Percentiles rank a stretch among this genome's conserved stretches.
Conservation (phyloP, 2,329 filamentous ascomycete species). For the Neoscytalidium dimidiatum region DNA sequence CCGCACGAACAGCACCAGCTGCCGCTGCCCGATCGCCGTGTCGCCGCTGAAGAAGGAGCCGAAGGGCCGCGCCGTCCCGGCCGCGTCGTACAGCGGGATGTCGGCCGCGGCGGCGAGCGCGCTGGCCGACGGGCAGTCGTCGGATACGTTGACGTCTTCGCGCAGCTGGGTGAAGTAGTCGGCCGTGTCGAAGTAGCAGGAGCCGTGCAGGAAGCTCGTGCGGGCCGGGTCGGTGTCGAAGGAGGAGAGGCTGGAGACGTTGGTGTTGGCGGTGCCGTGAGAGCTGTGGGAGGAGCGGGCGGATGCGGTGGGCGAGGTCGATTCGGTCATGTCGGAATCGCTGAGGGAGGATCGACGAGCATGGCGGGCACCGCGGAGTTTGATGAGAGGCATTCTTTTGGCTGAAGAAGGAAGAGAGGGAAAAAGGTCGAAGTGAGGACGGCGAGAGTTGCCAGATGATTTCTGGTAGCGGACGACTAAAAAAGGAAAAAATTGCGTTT, state of each 20-base stretch:
- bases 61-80: conserved; percentile 63
- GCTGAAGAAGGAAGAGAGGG: too few species aligned
- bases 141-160: conserved; percentile 27
- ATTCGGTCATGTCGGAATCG: background rate
- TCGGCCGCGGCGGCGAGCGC: conserved; percentile 23
- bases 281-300: conserved; percentile 3
- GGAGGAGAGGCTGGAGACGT: conserved; percentile 6
- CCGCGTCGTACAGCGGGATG: conserved; percentile 58
- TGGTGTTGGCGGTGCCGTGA: conserved; percentile 10
- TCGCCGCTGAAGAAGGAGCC: conserved; percentile 62
- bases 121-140: conserved; percentile 4
- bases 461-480: background rate
- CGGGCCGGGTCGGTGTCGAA: background rate
- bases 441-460: background rate
- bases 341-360: background rate
- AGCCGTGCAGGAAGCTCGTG: conserved; percentile 2
- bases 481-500: background rate
- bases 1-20: conserved; percentile 43
- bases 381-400: conserved; percentile 1
- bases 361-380: background rate
- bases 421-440: background rate
- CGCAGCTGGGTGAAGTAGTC: conserved; percentile 39
- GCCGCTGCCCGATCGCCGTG: conserved; percentile 36
- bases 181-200: conserved; percentile 26
- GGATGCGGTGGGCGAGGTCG: conserved; percentile 2